Evolutionary conservation across 2,329 filamentous ascomycete species (phyloP).

Genomic region (Rhytidhysteron rufulum): DNA sequence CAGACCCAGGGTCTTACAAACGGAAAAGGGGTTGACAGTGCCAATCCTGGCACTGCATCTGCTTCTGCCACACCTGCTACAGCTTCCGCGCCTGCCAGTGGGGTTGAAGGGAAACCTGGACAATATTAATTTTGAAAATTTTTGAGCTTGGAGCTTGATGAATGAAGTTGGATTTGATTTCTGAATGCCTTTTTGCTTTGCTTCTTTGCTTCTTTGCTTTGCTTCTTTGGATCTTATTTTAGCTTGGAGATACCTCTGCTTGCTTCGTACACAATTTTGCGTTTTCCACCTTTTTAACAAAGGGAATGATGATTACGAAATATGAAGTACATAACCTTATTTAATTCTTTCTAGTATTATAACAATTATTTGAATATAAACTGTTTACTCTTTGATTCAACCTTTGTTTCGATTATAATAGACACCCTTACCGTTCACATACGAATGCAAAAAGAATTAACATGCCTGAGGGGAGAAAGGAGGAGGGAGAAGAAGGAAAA

Average conservation of each 20-base stretch:
- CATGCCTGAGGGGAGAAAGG: too few species aligned
- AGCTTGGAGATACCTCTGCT: constrained; percentile 1
- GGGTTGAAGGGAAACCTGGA: constrained; percentile 25
- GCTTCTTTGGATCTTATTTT: not conserved
- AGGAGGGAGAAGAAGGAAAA: too few species aligned
- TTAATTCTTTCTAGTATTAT: too few species aligned
- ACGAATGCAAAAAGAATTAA: too few species aligned
- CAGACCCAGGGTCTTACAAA: constrained; percentile 30
- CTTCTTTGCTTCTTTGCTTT: not conserved
- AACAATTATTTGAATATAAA: too few species aligned
- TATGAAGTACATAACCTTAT: too few species aligned
- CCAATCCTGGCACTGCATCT: constrained; percentile 7
- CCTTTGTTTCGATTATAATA: too few species aligned
- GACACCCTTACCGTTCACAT: too few species aligned
- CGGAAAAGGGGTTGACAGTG: constrained; percentile 10
- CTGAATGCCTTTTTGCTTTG: not conserved
- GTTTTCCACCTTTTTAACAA: too few species aligned
- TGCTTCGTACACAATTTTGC: not conserved
- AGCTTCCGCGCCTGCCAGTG: constrained; percentile 14
- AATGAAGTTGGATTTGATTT: not conserved
- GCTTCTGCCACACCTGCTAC: constrained; percentile 10
- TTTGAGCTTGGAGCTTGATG: constrained; percentile 10
- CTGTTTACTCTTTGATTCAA: too few species aligned
- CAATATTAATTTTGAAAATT: constrained; percentile 13
- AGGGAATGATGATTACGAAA: too few species aligned